phyloP scores from a whole-genome alignment of 2,329 filamentous ascomycete genomes.

The Whalleya microplaca region DNA sequence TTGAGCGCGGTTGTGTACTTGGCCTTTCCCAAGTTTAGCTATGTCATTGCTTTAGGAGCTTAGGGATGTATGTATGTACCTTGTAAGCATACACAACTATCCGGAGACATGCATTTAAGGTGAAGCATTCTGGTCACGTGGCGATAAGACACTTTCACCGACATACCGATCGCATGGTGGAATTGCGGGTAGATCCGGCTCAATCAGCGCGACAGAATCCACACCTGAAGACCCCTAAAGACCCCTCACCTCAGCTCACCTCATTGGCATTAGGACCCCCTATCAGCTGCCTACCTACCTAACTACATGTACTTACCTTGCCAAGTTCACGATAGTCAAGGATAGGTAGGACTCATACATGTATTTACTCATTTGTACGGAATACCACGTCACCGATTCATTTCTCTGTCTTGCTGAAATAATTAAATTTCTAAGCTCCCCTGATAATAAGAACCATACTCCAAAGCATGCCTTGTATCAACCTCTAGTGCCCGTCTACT shows the following conservation, averaged over 20 bases:
- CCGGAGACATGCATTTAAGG: neutral
- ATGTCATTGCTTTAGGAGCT: neutral
- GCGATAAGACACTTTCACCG: neutral
- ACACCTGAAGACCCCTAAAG: neutral
- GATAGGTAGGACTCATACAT: no score
- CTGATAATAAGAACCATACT: neutral
- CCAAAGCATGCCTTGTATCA: neutral
- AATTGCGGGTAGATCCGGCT: neutral
- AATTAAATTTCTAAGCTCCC: neutral
- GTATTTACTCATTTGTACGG: no score
- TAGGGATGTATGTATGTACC: neutral
- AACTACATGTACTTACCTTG: no score
- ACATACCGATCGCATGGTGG: no score
- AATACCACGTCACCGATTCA: no score
- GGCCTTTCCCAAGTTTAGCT: neutral
- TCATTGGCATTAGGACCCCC: no score
- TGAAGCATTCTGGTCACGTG: neutral
- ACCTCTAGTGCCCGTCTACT: neutral
- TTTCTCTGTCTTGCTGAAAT: no score
- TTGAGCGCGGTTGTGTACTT: conserved; percentile 6
- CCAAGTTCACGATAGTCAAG: no score
- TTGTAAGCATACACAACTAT: neutral
- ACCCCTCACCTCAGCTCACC: neutral
- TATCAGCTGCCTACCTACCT: no score
- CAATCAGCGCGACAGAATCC: neutral